phyloP scores from a whole-genome alignment of 2,329 filamentous ascomycete genomes.

The Diplodia scrobiculata region DNA sequence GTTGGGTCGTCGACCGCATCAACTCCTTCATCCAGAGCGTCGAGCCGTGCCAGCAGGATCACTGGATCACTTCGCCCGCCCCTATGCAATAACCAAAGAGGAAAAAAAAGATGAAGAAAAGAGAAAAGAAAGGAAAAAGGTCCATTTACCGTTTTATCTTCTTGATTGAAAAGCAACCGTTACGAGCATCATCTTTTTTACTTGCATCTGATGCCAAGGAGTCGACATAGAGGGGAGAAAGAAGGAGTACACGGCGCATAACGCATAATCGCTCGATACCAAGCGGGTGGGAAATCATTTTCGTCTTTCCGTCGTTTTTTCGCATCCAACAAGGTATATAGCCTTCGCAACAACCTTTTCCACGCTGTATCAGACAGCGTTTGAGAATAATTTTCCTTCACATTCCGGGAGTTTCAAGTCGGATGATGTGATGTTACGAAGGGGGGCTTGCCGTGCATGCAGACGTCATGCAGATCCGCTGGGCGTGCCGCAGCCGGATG shows the following conservation, averaged over 20 bases:
- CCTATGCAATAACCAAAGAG: not conserved
- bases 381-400: constrained; percentile 11
- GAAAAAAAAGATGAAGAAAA: not conserved
- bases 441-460: not conserved
- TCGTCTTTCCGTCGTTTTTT: constrained; percentile 1
- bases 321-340: not conserved
- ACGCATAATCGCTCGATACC: constrained; percentile 21
- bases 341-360: not conserved
- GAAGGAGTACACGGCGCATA: constrained; percentile 25
- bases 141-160: not conserved
- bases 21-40: constrained; percentile 40
- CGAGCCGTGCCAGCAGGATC: constrained; percentile 32
- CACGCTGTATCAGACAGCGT: constrained; percentile 13
- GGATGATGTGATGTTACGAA: not conserved
- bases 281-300: not conserved
- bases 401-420: not conserved
- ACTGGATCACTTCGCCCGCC: constrained; percentile 6
- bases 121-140: not conserved
- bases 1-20: constrained; percentile 44
- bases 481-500: not conserved
- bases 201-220: constrained; percentile 14
- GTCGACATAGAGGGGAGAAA: constrained; percentile 5
- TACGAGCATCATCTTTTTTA: constrained; percentile 6
- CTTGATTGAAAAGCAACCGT: not conserved
- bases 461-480: constrained; percentile 6